Conservation (phyloP, 1,284 basidiomycete genomes). For the Leccinum fallax region DNA sequence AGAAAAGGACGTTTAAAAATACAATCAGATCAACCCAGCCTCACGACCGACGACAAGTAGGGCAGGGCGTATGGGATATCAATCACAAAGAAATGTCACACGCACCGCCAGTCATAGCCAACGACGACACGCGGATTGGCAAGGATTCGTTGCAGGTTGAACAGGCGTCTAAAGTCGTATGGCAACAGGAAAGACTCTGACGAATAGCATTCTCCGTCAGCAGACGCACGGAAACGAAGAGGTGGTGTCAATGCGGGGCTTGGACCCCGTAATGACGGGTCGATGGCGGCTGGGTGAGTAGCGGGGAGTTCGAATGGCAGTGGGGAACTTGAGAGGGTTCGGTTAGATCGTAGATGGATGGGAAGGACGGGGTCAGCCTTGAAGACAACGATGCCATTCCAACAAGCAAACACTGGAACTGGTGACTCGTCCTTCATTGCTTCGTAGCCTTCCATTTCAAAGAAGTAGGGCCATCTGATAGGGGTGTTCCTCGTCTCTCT, state of each 20-base stretch:
- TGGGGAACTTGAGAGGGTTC: constrained; percentile 33
- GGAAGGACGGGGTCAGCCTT: constrained; percentile 48
- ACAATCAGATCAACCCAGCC: neutral
- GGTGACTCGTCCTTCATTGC: constrained; percentile 44
- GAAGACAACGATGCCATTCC: constrained; percentile 62
- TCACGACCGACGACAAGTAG: neutral
- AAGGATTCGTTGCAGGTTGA: constrained; percentile 37
- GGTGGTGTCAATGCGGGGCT: constrained; percentile 40
- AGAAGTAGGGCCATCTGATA: constrained; percentile 54
- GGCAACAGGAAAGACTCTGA: constrained; percentile 57
- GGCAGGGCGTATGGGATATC: neutral
- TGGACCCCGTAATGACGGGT: constrained; percentile 17
- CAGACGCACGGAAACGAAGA: constrained; percentile 48
- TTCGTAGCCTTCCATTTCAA: constrained; percentile 38
- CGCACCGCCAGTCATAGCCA: constrained; percentile 24
- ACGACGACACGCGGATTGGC: constrained; percentile 29
- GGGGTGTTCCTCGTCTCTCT: neutral
- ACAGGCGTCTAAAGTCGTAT: constrained; percentile 55
- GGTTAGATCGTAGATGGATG: constrained; percentile 33
- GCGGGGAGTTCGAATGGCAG: constrained; percentile 17
- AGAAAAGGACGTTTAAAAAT: neutral
- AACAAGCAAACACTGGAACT: constrained; percentile 56
- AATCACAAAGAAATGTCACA: neutral
- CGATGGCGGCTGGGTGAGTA: constrained; percentile 19
- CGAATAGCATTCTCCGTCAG: constrained; percentile 47